These are phyloP conservation scores for Carex arenaria DNA, from an alignment of 202 grass and related monocot species.

Conservation along the genomic window DNA sequence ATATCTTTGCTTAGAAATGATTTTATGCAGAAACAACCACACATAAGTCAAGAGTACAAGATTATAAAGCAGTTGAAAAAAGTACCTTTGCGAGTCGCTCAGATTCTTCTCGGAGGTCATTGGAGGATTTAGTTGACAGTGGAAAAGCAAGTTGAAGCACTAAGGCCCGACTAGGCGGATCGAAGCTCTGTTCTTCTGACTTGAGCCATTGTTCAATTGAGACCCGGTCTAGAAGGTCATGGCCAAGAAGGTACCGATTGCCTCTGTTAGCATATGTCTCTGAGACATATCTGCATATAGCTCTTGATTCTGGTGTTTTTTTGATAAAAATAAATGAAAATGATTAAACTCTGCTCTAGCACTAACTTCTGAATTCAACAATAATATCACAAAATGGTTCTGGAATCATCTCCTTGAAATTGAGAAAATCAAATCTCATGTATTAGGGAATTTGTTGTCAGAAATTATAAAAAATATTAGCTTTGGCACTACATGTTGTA, in stretches of 20 bases:
- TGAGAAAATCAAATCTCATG: neutral
- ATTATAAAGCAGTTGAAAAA: neutral
- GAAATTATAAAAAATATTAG: neutral
- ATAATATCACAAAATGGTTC: neutral
- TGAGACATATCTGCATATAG: constrained; percentile 67
- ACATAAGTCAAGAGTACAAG: neutral
- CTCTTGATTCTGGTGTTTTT: constrained; percentile 59
- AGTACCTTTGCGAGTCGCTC: neutral
- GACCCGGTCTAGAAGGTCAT: constrained; percentile 72
- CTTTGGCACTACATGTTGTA: neutral
- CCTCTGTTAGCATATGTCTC: constrained; percentile 56
- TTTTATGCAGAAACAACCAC: neutral
- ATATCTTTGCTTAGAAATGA: neutral
- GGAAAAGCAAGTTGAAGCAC: constrained; percentile 82
- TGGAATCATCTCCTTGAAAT: too few species aligned
- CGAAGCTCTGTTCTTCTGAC: constrained; percentile 78
- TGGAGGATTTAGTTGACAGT: constrained; percentile 10
- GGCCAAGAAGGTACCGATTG: constrained; percentile 59
- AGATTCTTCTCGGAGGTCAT: constrained; percentile 31
- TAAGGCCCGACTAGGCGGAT: constrained; percentile 72
- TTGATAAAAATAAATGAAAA: neutral
- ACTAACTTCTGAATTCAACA: neutral
- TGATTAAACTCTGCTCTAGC: neutral
- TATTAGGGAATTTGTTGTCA: neutral
- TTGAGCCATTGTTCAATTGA: constrained; percentile 97